phyloP scores from a whole-genome alignment of 495 filamentous ascomycete genomes.

The Chlorociboria aeruginascens region DNA sequence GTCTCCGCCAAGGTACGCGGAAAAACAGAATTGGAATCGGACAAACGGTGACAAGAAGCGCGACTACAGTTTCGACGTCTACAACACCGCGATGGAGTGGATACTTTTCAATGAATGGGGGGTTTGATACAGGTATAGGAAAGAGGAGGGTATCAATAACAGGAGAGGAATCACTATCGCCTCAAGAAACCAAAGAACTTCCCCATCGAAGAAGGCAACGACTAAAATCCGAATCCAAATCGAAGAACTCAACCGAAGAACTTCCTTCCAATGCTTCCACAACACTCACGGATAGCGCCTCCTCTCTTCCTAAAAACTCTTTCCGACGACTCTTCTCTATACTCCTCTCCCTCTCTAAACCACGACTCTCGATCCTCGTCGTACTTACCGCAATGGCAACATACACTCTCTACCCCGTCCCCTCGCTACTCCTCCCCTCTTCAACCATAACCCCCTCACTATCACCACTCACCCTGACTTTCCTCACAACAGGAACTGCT shows the following conservation, averaged over 20 bases:
- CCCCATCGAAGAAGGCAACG: constrained; percentile 19
- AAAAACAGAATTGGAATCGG: not conserved
- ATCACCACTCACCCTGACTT: constrained; percentile 79
- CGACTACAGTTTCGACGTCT: constrained; percentile 2
- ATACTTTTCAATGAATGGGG: constrained; percentile 18
- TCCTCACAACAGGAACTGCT: constrained; percentile 82
- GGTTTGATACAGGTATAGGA: constrained; percentile 11
- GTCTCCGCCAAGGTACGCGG: constrained; percentile 1
- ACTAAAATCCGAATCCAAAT: constrained; percentile 4
- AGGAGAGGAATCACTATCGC: constrained; percentile 5
- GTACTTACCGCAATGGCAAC: constrained; percentile 84
- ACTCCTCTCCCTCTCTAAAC: constrained; percentile 86
- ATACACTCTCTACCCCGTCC: constrained; percentile 86
- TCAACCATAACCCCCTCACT: constrained; percentile 70
- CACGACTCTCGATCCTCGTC: constrained; percentile 82
- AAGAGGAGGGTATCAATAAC: constrained; percentile 9
- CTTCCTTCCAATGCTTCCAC: constrained; percentile 16
- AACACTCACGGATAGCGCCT: constrained; percentile 11
- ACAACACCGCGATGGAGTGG: constrained; percentile 5
- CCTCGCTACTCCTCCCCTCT: constrained; percentile 57
- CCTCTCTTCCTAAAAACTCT: constrained; percentile 31
- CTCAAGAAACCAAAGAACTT: constrained; percentile 13
- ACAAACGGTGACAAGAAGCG: constrained; percentile 4
- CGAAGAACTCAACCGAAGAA: constrained; percentile 1
- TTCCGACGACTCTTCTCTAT: constrained; percentile 67